These are phyloP conservation scores for Trametes punicea DNA, from an alignment of 768 basidiomycete species.

Conservation along the genomic window DNA sequence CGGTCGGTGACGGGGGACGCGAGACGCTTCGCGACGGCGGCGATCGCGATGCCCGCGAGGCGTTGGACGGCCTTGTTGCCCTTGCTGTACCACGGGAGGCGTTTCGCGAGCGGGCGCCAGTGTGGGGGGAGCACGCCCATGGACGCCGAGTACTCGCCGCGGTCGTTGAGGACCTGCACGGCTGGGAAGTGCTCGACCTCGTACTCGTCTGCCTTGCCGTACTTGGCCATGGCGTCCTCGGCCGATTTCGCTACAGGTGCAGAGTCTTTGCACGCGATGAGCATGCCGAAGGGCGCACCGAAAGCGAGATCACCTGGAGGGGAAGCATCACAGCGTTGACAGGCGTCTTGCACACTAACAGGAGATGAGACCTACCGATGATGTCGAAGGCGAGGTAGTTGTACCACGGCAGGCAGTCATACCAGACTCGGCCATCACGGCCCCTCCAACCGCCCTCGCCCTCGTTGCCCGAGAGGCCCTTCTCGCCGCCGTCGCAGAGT, in stretches of 20 bases:
- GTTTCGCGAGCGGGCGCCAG: conserved; percentile 63
- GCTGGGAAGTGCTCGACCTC: conserved; percentile 68
- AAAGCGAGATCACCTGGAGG: conserved; percentile 74
- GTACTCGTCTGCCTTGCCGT: conserved; percentile 40
- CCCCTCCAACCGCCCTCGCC: conserved; percentile 65
- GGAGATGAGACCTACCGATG: conserved; percentile 45
- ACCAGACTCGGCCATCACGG: conserved; percentile 60
- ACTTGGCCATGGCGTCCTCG: conserved; percentile 52
- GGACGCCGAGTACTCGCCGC: conserved; percentile 83
- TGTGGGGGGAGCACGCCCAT: conserved; percentile 74
- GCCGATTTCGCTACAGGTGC: conserved; percentile 64
- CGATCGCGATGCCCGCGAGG: conserved; percentile 76
- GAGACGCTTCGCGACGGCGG: conserved; percentile 61
- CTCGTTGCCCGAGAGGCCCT: conserved; percentile 54
- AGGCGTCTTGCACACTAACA: no score
- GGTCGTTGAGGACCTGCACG: conserved; percentile 80
- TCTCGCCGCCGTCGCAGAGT: conserved; percentile 51
- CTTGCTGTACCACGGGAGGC: conserved; percentile 71
- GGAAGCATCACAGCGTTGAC: conserved; percentile 16
- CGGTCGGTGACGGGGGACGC: conserved; percentile 60
- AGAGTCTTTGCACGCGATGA: conserved; percentile 66
- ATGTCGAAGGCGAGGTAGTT: conserved; percentile 73
- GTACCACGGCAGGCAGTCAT: conserved; percentile 71
- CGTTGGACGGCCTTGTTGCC: conserved; percentile 65
- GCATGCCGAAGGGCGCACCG: conserved; percentile 88